phyloP scores from a whole-genome alignment of 139 green algal species.

The Penium margaritaceum region DNA sequence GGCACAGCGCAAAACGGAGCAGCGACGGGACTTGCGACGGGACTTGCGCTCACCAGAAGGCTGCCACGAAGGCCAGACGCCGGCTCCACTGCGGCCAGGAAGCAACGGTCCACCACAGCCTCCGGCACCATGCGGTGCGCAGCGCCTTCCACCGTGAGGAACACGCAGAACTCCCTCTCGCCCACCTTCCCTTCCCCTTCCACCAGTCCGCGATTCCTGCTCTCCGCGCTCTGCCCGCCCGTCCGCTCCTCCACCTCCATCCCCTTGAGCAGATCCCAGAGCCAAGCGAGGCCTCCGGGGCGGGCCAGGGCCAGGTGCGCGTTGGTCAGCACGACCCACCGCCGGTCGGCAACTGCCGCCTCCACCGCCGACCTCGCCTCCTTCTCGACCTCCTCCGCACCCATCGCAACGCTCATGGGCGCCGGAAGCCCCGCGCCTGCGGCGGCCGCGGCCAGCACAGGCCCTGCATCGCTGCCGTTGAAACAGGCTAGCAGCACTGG shows the following conservation, averaged over 20 bases:
- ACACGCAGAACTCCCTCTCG: constrained; percentile 21
- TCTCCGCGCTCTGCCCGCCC: too few relatives aligned
- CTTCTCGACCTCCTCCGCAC: constrained; percentile 6
- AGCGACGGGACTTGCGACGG: too few relatives aligned
- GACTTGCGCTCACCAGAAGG: constrained; percentile 20
- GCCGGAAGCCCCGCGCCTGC: too few relatives aligned
- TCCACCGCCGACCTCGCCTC: constrained; percentile 8
- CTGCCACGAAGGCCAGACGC: constrained; percentile 13
- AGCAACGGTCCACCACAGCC: constrained; percentile 18
- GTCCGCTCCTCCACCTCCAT: too few relatives aligned
- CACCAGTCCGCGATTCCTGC: too few relatives aligned
- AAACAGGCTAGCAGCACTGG: too few relatives aligned
- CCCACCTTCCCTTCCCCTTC: too few relatives aligned
- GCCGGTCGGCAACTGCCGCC: constrained; percentile 59
- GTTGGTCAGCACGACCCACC: constrained; percentile 83
- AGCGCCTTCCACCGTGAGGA: constrained; percentile 30
- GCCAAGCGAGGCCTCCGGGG: neutral
- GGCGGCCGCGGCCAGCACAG: too few relatives aligned
- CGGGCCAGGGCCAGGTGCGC: constrained; percentile 41
- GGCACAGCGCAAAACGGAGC: too few relatives aligned
- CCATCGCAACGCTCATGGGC: constrained; percentile 33
- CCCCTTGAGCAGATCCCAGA: constrained; percentile 12
- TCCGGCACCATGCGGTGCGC: neutral
- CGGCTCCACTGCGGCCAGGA: constrained; percentile 19
- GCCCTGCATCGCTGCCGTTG: too few relatives aligned